Base-by-base conservation (phyloP, 2,329 filamentous ascomycete species). In the Cladosporium sp. region DNA sequence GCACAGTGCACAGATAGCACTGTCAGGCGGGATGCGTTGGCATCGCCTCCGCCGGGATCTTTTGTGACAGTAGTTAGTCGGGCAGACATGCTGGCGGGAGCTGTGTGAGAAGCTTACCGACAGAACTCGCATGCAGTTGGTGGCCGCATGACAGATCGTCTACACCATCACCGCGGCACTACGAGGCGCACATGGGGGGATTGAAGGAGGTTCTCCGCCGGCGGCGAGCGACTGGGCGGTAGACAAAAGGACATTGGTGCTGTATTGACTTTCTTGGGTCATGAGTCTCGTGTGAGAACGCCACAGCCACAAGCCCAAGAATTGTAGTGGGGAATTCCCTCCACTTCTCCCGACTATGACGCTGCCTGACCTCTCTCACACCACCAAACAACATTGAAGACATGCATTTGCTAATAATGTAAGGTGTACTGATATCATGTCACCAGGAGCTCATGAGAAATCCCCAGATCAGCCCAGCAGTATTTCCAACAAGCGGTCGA, bases 111-210 rank as follows among this genome's bases (percentile, higher is more conserved):
- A 15, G 30, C 43, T 47, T 15, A 47, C 43, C 45, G 45, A 33
- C 45, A 48, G 18, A 48, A 48, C 27, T 48, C 45, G 45, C 45
- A 48, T 11, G 45, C 45, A 48, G 45, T 48, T 3, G 36, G 45
- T 15, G 45, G 45, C n/a, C 45, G 45, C 45, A 48, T 48, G 25
- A 35, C 45, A 32, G 29, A 18, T 32, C 25, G 19, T 35, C 27
- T 27, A 12, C 36, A 38, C 18, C 15, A 32, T 32, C 7, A 27
- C 30, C 19, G 20, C 8, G 16, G 36, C 7, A 7, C n/a, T 38
- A 19, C 15, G 11, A 20, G 27, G 35, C 29, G 11, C 33, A 11
- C 8, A 38, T n/a, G 25, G 5, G 22, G 22, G 22, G 9, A 9
- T 5, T 9, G 22, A 27, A 27, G 22, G 9, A 5, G 38, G 43